These are phyloP conservation scores for Gymnopus androsaceus DNA, from an alignment of 1,284 basidiomycete genomes.

Conservation along the genomic window DNA sequence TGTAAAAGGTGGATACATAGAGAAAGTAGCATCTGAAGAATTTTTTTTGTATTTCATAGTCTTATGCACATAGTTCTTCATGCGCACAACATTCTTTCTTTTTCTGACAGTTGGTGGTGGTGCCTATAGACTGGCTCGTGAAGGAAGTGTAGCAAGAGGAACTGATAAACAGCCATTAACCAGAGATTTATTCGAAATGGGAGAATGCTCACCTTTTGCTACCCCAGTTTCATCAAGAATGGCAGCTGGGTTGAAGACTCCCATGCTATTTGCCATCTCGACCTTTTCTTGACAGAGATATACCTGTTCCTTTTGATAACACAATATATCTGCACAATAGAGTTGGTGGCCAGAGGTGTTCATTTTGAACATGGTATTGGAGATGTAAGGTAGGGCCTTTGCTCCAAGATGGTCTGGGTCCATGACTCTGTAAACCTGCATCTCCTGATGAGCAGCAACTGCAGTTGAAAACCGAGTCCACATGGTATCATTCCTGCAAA, in stretches of 20 bases:
- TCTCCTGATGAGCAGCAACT: background rate
- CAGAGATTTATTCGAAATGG: background rate
- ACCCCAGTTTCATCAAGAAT: background rate
- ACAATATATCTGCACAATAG: background rate
- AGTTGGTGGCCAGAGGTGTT: background rate
- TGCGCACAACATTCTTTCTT: background rate
- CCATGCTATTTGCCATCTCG: background rate
- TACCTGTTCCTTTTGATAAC: background rate
- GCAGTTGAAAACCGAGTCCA: background rate
- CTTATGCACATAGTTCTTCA: slow-evolving; percentile 3
- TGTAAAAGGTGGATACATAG: slow-evolving; percentile 2
- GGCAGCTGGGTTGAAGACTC: background rate
- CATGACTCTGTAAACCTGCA: background rate
- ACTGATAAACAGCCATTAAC: background rate
- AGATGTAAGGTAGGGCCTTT: background rate
- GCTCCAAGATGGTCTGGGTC: too few species aligned
- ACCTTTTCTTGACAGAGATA: background rate
- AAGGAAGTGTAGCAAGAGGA: background rate
- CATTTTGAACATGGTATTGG: background rate
- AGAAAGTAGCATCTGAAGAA: too few species aligned
- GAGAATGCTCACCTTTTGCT: background rate
- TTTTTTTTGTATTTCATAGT: background rate
- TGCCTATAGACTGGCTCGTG: background rate
- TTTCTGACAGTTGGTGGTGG: background rate
- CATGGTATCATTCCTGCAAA: background rate